Evolutionary conservation across 805 yeast genomes (phyloP).

Genomic region (Spathaspora sp.): DNA sequence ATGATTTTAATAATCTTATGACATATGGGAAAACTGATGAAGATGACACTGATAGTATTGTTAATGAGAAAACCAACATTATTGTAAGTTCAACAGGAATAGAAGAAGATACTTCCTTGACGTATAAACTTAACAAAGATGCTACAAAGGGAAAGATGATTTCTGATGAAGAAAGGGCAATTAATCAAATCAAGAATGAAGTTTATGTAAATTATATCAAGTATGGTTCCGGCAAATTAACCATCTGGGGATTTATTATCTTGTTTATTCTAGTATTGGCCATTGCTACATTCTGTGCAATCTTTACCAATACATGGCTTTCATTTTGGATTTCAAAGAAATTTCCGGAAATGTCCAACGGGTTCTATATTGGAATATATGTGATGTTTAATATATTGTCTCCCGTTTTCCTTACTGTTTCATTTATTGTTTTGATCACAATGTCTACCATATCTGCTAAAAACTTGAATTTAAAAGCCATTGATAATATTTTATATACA

Average conservation of each 20-base stretch:
- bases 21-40: slow-evolving; percentile 20
- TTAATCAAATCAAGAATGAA: slow-evolving; percentile 38
- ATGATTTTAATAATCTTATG: slow-evolving; percentile 38
- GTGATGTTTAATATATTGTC: slow-evolving; percentile 52
- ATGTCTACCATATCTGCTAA: slow-evolving; percentile 49
- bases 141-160: slow-evolving; percentile 17
- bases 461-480: slow-evolving; percentile 55
- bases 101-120: slow-evolving; percentile 10
- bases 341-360: slow-evolving; percentile 40
- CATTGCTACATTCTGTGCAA: slow-evolving; percentile 44
- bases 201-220: slow-evolving; percentile 31
- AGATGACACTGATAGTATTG: neutral
- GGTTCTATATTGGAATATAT: slow-evolving; percentile 67
- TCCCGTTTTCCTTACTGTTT: slow-evolving; percentile 35
- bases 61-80: slow-evolving; percentile 4
- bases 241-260: slow-evolving; percentile 9
- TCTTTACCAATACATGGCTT: slow-evolving; percentile 71
- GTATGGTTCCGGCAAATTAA: slow-evolving; percentile 25
- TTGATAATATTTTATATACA: slow-evolving; percentile 54
- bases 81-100: neutral
- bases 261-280: slow-evolving; percentile 7
- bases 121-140: slow-evolving; percentile 5
- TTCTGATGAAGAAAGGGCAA: slow-evolving; percentile 53
- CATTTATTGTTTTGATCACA: slow-evolving; percentile 44
- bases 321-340: slow-evolving; percentile 68